Conservation (phyloP, 257 asterid species). For the Fraxinus cuspidata region DNA sequence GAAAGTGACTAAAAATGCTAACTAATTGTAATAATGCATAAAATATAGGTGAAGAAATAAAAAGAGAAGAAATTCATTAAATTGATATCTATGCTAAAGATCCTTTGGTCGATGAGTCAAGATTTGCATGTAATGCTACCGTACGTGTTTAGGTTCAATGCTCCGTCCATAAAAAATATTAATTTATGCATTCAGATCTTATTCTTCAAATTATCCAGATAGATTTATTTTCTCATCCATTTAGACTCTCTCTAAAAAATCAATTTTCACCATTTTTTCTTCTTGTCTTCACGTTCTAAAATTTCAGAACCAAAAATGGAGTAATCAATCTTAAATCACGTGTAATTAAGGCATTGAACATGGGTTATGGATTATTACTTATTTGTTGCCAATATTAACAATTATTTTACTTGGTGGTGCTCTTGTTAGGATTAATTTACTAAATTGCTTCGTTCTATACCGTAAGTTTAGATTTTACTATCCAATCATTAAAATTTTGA, state of each 20-base stretch:
- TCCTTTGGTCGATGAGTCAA: not conserved
- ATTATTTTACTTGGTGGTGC: not conserved
- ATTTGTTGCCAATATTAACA: not conserved
- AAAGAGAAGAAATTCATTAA: not conserved
- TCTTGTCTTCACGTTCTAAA: not conserved
- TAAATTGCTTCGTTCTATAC: no score
- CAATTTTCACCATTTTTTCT: not conserved
- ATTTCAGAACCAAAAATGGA: not conserved
- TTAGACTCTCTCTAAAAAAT: not conserved
- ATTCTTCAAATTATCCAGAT: not conserved
- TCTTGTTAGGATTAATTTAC: no score
- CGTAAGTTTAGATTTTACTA: no score
- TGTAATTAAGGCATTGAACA: not conserved
- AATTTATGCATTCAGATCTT: not conserved
- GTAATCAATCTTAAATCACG: not conserved
- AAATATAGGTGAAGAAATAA: not conserved
- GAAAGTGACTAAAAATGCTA: not conserved
- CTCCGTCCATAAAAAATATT: not conserved
- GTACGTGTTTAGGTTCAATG: not conserved
- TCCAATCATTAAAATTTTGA: no score
- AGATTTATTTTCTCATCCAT: not conserved
- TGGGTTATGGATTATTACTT: not conserved
- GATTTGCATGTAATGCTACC: not conserved
- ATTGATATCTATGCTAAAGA: not conserved
- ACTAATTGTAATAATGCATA: not conserved